A percentile compares a stretch with the other conserved stretches of the same genome.
Conservation (phyloP, 257 asterid species). For the Solanum ossicruentum region DNA sequence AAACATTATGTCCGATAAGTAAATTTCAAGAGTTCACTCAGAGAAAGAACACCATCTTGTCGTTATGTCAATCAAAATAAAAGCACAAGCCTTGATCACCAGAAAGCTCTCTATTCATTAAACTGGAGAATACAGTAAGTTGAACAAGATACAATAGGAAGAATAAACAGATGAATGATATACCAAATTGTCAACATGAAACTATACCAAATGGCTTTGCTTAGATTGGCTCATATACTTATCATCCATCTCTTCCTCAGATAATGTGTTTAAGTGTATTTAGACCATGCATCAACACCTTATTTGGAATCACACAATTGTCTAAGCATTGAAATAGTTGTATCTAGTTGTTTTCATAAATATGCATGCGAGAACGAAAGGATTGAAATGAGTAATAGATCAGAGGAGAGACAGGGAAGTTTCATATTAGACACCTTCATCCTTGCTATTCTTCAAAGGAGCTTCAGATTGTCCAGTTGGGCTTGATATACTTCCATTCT, state of each 20-base stretch:
- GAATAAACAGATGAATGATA: background rate
- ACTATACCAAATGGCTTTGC: background rate
- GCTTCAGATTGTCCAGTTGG: conserved; percentile 17
- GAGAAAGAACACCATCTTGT: background rate
- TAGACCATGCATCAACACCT: background rate
- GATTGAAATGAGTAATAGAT: background rate
- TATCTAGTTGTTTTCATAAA: background rate
- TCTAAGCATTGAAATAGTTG: background rate
- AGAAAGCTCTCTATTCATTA: background rate
- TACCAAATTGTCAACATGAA: background rate
- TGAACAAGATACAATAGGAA: background rate
- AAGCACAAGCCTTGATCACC: background rate
- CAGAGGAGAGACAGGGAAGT: background rate
- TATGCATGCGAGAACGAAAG: background rate
- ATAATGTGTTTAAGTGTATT: background rate
- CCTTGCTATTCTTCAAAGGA: conserved; percentile 10
- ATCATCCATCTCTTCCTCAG: background rate
- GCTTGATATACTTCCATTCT: conserved; percentile 17
- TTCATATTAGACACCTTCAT: conserved; percentile 30
- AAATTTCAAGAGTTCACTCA: background rate
- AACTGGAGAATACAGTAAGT: background rate
- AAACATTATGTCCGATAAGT: background rate
- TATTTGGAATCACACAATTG: background rate
- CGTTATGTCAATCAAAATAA: background rate
- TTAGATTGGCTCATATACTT: background rate